phyloP scores from a whole-genome alignment of 169 alveolate genomes.

The Plasmodium vinckei region DNA sequence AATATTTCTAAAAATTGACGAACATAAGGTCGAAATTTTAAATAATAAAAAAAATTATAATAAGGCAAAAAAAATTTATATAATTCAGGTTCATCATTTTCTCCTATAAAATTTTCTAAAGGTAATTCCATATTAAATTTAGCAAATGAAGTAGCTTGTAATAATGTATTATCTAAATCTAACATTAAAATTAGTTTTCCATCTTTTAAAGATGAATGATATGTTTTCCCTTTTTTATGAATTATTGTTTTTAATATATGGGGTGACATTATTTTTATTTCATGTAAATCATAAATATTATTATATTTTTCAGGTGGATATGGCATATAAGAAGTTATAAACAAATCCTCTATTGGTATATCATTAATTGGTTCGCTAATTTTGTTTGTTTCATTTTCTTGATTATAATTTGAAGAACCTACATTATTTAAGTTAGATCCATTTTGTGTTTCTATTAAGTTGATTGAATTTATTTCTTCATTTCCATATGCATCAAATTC shows the following conservation, averaged over 20 bases:
- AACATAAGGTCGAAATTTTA: slow-evolving; percentile 92
- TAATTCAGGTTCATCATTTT: slow-evolving; percentile 92
- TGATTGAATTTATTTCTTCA: no score
- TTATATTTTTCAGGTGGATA: slow-evolving; percentile 75
- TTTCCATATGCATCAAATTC: no score
- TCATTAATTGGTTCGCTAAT: neutral
- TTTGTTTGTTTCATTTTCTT: neutral
- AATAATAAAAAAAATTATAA: slow-evolving; percentile 88
- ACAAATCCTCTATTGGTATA: slow-evolving; percentile 42
- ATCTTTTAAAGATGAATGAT: slow-evolving; percentile 77
- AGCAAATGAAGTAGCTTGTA: slow-evolving; percentile 91
- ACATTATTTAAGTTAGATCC: no score
- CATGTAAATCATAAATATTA: slow-evolving; percentile 72
- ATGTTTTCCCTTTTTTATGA: slow-evolving; percentile 32
- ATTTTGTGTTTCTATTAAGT: no score
- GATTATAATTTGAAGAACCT: neutral
- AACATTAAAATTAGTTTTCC: slow-evolving; percentile 88
- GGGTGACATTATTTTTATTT: slow-evolving; percentile 74
- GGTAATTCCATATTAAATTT: slow-evolving; percentile 88
- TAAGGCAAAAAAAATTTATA: slow-evolving; percentile 91
- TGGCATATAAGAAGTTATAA: slow-evolving; percentile 64
- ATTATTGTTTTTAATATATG: slow-evolving; percentile 58
- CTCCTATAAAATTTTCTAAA: slow-evolving; percentile 89
- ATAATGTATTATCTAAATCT: slow-evolving; percentile 92
- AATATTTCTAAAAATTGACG: slow-evolving; percentile 89